Evolutionary conservation across 371 early-diverging fungal species (phyloP).

Genomic region (Blakeslea trispora): DNA sequence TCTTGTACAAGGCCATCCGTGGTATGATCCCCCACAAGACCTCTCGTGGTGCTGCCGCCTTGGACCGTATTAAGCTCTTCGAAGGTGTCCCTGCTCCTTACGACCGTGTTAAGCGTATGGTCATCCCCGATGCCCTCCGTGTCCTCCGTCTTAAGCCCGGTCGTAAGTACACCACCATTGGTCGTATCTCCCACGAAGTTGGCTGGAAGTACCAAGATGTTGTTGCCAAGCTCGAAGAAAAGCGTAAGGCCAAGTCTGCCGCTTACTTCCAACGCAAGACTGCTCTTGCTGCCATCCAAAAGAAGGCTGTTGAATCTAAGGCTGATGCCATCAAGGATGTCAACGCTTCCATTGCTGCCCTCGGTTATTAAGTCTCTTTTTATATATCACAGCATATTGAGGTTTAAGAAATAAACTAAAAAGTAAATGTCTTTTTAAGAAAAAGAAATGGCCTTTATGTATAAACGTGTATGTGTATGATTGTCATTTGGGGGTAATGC

Average conservation of each 20-base stretch:
- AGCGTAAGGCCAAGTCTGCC: conserved; percentile 93
- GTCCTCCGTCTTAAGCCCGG: conserved; percentile 96
- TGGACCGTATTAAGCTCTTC: conserved; percentile 97
- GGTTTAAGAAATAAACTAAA: background rate
- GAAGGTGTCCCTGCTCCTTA: conserved; percentile 99
- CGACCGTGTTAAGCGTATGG: conserved; percentile 95
- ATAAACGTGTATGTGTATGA: too few relatives aligned
- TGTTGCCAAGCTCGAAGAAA: conserved; percentile 94
- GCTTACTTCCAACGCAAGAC: conserved; percentile 92
- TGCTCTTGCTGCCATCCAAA: conserved; percentile 46
- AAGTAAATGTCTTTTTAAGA: background rate
- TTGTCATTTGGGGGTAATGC: too few relatives aligned
- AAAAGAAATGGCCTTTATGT: too few relatives aligned
- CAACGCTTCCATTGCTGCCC: conserved; percentile 50
- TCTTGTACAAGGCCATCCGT: conserved; percentile 97
- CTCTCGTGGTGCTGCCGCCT: conserved; percentile 96
- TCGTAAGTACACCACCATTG: conserved; percentile 96
- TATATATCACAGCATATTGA: too few relatives aligned
- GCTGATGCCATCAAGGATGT: conserved; percentile 51
- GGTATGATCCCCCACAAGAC: conserved; percentile 99
- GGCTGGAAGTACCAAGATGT: conserved; percentile 99
- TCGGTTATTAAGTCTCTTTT: conserved; percentile 55
- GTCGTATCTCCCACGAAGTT: conserved; percentile 94
- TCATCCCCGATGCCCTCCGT: conserved; percentile 96
- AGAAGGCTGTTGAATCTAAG: conserved; percentile 54